Evolutionary conservation across 768 basidiomycete genomes (phyloP).

Genomic region (Albatrellus ellisii): DNA sequence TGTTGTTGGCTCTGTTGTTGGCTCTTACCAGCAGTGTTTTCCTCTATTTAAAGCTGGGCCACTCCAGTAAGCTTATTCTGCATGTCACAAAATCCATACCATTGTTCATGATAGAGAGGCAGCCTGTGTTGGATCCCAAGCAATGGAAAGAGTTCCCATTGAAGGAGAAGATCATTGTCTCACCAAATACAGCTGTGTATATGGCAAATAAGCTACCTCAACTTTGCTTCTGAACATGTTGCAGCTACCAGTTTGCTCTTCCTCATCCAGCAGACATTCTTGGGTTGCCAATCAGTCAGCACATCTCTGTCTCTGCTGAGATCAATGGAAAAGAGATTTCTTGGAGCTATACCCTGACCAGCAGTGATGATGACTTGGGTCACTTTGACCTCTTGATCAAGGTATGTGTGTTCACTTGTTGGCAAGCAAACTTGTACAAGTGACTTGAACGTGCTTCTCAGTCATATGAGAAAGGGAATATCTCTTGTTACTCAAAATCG

Average conservation of each 20-base stretch:
- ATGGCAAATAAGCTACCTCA: too few relatives aligned
- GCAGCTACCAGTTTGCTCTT: constrained; percentile 85
- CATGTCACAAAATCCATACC: constrained; percentile 3
- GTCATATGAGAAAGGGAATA: constrained; percentile 97
- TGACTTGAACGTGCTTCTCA: constrained; percentile 21
- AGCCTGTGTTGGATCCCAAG: constrained; percentile 59
- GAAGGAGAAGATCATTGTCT: constrained; percentile 67
- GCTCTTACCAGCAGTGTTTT: constrained; percentile 34
- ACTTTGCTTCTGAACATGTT: not conserved
- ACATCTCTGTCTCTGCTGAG: constrained; percentile 84
- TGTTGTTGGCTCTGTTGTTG: too few relatives aligned
- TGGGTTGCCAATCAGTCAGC: constrained; percentile 93
- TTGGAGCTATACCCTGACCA: constrained; percentile 93
- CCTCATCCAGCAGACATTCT: constrained; percentile 64
- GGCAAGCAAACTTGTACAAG: too few relatives aligned
- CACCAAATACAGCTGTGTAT: constrained; percentile 93
- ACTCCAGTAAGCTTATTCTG: constrained; percentile 22
- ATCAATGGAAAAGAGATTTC: constrained; percentile 85
- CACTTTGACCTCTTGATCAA: constrained; percentile 97
- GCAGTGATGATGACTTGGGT: constrained; percentile 84
- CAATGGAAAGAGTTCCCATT: constrained; percentile 79
- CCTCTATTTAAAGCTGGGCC: constrained; percentile 37
- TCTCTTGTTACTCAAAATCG: constrained; percentile 83
- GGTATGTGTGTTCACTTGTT: constrained; percentile 28
- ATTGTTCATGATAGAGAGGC: constrained; percentile 32